These are phyloP conservation scores for Chrysophaeum taylorii DNA, from an alignment of 352 stramenopile genomes.

Conservation along the genomic window DNA sequence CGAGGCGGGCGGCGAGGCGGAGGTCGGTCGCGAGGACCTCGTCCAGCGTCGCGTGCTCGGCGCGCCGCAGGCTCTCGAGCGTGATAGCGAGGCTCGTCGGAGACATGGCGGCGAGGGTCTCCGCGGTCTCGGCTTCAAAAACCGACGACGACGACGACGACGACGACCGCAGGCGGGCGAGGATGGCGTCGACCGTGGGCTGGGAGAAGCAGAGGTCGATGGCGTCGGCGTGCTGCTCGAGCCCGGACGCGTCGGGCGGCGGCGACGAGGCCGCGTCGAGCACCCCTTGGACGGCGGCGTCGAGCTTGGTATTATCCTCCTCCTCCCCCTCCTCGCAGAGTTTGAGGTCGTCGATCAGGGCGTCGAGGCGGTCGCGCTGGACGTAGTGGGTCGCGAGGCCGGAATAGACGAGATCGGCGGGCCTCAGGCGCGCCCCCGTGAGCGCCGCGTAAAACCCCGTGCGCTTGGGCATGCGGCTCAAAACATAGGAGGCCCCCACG, in stretches of 20 bases:
- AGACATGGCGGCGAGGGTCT: slow-evolving; percentile 71
- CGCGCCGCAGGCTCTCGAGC: slow-evolving; percentile 78
- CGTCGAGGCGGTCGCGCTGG: slow-evolving; percentile 63
- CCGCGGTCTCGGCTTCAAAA: slow-evolving; percentile 63
- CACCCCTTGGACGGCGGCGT: slow-evolving; percentile 54
- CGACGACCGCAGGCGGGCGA: not conserved
- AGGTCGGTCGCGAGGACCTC: slow-evolving; percentile 2
- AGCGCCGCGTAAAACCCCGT: slow-evolving; percentile 86
- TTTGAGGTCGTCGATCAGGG: slow-evolving; percentile 71
- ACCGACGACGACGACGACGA: slow-evolving; percentile 26
- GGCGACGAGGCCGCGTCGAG: slow-evolving; percentile 36
- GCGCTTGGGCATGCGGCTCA: slow-evolving; percentile 59
- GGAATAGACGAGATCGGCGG: slow-evolving; percentile 64
- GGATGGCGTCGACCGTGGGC: slow-evolving; percentile 8
- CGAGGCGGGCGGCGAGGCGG: not conserved
- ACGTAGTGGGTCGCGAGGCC: slow-evolving; percentile 93
- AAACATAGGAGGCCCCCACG: slow-evolving; percentile 80
- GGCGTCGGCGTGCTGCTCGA: not conserved
- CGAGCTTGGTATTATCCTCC: slow-evolving; percentile 10
- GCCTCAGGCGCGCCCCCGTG: slow-evolving; percentile 77
- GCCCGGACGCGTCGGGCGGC: slow-evolving; percentile 20
- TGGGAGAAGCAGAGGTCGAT: slow-evolving; percentile 15
- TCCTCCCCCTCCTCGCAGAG: too few species aligned
- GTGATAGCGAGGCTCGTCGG: slow-evolving; percentile 85
- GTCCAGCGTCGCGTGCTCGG: slow-evolving; percentile 43